Base-by-base conservation (phyloP, 768 basidiomycete genomes). In the Cystoderma amianthinum region DNA sequence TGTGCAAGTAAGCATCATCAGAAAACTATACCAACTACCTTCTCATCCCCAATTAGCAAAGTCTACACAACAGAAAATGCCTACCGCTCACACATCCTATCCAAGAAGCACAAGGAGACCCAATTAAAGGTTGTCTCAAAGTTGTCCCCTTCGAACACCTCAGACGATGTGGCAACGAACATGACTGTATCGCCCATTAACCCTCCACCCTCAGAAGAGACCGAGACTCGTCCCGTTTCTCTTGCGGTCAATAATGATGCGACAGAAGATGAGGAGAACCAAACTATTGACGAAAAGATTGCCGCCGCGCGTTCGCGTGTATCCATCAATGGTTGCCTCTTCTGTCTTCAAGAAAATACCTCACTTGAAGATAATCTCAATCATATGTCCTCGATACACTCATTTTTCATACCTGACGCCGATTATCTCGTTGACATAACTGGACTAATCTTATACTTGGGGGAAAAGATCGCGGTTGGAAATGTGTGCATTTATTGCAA, bases 401-500 rank as follows among this genome's bases (percentile, higher is more conserved):
- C 92, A 6, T 98, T 98, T 73, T 96, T 95, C 70, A 72, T 99
- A 47, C 96, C 96, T 34, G 94, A 98, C 52, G 80, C 81, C 32
- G 89, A 96, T 36, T 94, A 86, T 61, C 79, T 98, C 51, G 67
- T 84, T 52, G 91, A 98, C 62, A 61, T 86, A 25, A 51, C 77
- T 4, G 96, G 95, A 3, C 76, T 99, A 34, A 64, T 98, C 45
- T 61, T 67, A 5, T 90, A 94, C 60, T 77, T 99, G 5, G 91
- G 86, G 4, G 91, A 96, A 65, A 96, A 96, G 63, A 80, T 97
- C 36, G 84, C 87, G 0, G 78, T 95, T n/a, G 88, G 83, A 11
- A 94, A 96, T 64, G 71, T 91, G 5, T 99, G 96, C 68, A 76
- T 98, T 19, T 91, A 72, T 62, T 99, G 96, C 64, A 87, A 85